Conservation (phyloP, 2,329 filamentous ascomycete genomes). For the Gnomoniopsis sp. region DNA sequence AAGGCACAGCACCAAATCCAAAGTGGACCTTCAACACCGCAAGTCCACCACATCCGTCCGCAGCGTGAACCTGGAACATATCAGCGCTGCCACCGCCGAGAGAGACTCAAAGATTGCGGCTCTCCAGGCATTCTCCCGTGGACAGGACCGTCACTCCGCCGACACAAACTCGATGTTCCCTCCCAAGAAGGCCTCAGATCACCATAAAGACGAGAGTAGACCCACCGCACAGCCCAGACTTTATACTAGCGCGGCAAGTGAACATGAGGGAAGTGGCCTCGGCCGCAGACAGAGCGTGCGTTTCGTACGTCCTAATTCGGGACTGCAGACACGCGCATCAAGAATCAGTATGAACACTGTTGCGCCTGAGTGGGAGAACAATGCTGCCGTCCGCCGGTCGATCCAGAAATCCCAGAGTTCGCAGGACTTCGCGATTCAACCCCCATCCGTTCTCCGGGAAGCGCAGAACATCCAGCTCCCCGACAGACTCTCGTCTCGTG, state of each 20-base stretch:
- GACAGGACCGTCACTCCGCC: slow-evolving; percentile 38
- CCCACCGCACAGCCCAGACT: slow-evolving; percentile 15
- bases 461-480: background rate
- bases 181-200: slow-evolving; percentile 21
- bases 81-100: slow-evolving; percentile 46
- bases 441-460: background rate
- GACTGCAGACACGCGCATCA: slow-evolving; percentile 14
- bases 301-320: slow-evolving; percentile 36
- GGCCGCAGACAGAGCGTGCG: slow-evolving; percentile 53
- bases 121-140: slow-evolving; percentile 54
- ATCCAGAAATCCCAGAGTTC: slow-evolving; percentile 8
- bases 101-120: slow-evolving; percentile 63
- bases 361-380: background rate
- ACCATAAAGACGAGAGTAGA: slow-evolving; percentile 14
- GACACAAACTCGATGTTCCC: slow-evolving; percentile 32
- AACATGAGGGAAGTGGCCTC: slow-evolving; percentile 26
- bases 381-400: background rate
- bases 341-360: slow-evolving; percentile 9
- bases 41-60: slow-evolving; percentile 52
- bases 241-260: slow-evolving; percentile 20
- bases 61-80: slow-evolving; percentile 43
- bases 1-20: slow-evolving; percentile 44
- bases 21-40: slow-evolving; percentile 42
- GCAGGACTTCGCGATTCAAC: slow-evolving; percentile 2
- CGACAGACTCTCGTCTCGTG: slow-evolving; percentile 12